Percentiles rank a stretch among this genome's conserved stretches.
Conservation (phyloP, 805 yeast species). For the Lipomyces yamanashiensis region DNA sequence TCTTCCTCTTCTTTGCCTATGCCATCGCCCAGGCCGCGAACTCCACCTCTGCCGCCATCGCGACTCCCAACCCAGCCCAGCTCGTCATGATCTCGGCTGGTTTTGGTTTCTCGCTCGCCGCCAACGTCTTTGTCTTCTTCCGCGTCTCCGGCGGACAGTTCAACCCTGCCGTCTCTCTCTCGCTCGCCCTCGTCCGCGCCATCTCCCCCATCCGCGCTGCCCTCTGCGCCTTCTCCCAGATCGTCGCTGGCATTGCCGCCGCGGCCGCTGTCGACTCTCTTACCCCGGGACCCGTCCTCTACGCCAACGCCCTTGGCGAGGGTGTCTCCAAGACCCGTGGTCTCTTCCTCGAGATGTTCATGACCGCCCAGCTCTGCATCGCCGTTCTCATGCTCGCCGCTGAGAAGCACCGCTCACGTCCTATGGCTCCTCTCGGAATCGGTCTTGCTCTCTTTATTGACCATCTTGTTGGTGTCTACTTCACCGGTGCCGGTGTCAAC, state of each 20-base stretch:
- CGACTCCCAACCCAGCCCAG: constrained; percentile 65
- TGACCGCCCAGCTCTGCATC: constrained; percentile 70
- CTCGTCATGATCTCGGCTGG: constrained; percentile 82
- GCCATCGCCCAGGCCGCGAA: constrained; percentile 85
- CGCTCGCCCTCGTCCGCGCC: constrained; percentile 73
- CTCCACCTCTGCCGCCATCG: constrained; percentile 45
- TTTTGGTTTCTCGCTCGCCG: constrained; percentile 84
- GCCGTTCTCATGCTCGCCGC: constrained; percentile 84
- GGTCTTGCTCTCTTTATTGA: constrained; percentile 82
- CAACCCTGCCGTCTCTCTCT: constrained; percentile 84
- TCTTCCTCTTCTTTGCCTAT: constrained; percentile 80
- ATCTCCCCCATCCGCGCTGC: constrained; percentile 72
- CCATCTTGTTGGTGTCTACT: constrained; percentile 78
- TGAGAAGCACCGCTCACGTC: constrained; percentile 76
- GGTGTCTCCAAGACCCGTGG: constrained; percentile 77
- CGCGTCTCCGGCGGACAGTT: constrained; percentile 87
- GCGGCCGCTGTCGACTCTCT: constrained; percentile 86
- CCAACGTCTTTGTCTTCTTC: constrained; percentile 68
- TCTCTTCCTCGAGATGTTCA: constrained; percentile 79
- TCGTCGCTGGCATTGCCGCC: constrained; percentile 87
- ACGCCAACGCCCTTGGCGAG: constrained; percentile 72
- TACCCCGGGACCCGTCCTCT: constrained; percentile 79
- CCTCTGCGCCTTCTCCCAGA: constrained; percentile 67
- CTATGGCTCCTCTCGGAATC: constrained; percentile 79
- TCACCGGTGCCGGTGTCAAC: constrained; percentile 90